Base-by-base conservation (phyloP, 805 yeast species). In the Metschnikowia proteae region DNA sequence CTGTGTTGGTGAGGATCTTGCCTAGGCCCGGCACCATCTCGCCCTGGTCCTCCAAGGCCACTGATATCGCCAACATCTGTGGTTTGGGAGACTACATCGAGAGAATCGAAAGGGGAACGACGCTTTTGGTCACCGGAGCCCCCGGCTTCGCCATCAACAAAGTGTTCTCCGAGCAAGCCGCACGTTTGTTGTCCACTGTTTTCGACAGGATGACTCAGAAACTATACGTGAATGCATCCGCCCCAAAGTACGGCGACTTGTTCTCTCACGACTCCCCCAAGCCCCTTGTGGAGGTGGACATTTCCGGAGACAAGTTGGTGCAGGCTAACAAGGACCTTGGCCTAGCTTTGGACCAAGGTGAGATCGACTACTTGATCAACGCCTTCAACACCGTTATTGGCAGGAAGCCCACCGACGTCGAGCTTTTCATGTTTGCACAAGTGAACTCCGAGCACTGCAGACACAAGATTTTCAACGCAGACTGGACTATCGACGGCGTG, bases 401-500 rank as follows among this genome's bases (percentile, higher is more conserved):
- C 41, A 82, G 98, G 68, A 88, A 91, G 65, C 98, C 99, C 46
- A 92, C 98, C 30, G 99, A 94, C 68, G 98, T 90, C 25, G 99
- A 94, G 71, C 76, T 94, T 54, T 94, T 94, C 71, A 94, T 94
- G 97, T 94, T 94, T 75, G 99, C 99, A 37, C 99, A 94, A 73
- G 99, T 94, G 58, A 94, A 94, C 75, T 90, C 97, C 26, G 99
- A 94, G 72, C 99, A 94, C 74, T 94, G 99, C 76, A 88, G 99
- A 68, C 99, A 94, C 74, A 94, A 94, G 74, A 94, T 94, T 58
- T 94, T 94, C 79, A 94, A 94, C 63, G 99, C 99, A 38, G 95
- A 88, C 60, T 94, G 99, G 99, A 87, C 87, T 55, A 88, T 94
- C 55, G 97, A 94, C 67, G 90, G 88, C 45, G 78, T 80, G 46